Evolutionary conservation across 495 filamentous ascomycete species (phyloP).

Genomic region (Rostrohypoxylon terebratum): DNA sequence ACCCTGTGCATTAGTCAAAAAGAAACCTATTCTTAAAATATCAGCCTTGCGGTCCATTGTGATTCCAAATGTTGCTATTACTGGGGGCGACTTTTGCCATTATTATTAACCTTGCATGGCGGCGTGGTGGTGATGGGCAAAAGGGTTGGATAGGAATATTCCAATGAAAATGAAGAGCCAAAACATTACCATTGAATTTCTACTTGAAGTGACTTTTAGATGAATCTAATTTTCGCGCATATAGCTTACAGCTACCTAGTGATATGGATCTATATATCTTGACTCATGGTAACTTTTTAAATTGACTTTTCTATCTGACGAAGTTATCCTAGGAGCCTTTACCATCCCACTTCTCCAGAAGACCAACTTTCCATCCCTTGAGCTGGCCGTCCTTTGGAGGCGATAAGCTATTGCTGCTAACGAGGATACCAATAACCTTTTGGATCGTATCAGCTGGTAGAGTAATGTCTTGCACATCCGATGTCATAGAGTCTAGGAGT

Average conservation of each 20-base stretch:
- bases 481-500: conserved; percentile 64
- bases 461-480: conserved; percentile 73
- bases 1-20: conserved; percentile 56
- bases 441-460: conserved; percentile 64
- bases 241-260: background rate
- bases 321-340: background rate
- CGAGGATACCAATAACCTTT: conserved; percentile 58
- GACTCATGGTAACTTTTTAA: background rate
- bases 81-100: background rate
- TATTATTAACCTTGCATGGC: background rate
- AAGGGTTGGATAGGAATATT: conserved; percentile 11
- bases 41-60: conserved; percentile 15
- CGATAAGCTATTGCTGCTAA: conserved; percentile 64
- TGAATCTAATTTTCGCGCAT: background rate
- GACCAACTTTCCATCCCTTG: conserved; percentile 73
- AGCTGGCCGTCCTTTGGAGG: conserved; percentile 68
- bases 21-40: conserved; percentile 41
- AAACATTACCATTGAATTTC: background rate
- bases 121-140: background rate
- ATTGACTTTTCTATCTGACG: background rate
- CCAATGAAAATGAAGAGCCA: background rate
- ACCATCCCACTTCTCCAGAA: conserved; percentile 63
- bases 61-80: conserved; percentile 3
- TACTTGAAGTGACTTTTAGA: background rate
- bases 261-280: background rate